Evolutionary conservation across 2,329 filamentous ascomycete species (phyloP), one percentile per base, ranked within the genome.

Genomic region (Claviceps purpurea): DNA sequence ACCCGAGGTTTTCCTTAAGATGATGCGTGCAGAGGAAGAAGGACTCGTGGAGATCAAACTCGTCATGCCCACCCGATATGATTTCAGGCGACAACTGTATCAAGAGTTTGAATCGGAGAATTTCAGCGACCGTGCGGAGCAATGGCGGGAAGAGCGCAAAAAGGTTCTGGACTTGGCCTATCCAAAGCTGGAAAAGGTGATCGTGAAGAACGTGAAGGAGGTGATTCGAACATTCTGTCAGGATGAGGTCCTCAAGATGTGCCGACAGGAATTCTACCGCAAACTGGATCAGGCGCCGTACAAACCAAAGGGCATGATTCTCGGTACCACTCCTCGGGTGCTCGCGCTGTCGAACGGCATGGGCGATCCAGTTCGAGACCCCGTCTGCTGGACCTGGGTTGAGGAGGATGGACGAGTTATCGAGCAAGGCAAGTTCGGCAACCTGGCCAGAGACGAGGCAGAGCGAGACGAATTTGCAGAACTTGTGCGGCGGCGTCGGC

Each of bases 1-100:
- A 50, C 93, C 93, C 1, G 90, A 96, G 57, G 74, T 95, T 26
- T 98, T 93, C 65, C 72, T 98, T 52, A 91, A 94, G 70, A 98
- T 98, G 93, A 82, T 97, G 67, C 94, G 89, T 65, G 93, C 93
- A 1, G 93, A 98, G 66, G 86, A 93, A 61, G 93, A 98, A 65
- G 90, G 91, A 2, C 73, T 98, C 1, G 78, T 98, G 14, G 88
- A 95, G 54, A 87, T 98, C 51, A 83, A 81, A 59, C 79, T 97
- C 18, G 79, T 78, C 14, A 78, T 97, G 65, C 81, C 88, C 60
- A 82, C 85, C 52, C 83, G 87, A 59, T 79, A 84, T 6, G 78
- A 84, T 38, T 90, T 95, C 72, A 82, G 82, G 53, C 79, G 81
- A 49, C 81, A 85, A 50, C 77, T 98, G 4, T 85, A 89, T 63